Evolutionary conservation across 73 alveolate genomes (phyloP), one percentile per base, ranked within the genome.

Genomic region (Paramecium octaurelia): DNA sequence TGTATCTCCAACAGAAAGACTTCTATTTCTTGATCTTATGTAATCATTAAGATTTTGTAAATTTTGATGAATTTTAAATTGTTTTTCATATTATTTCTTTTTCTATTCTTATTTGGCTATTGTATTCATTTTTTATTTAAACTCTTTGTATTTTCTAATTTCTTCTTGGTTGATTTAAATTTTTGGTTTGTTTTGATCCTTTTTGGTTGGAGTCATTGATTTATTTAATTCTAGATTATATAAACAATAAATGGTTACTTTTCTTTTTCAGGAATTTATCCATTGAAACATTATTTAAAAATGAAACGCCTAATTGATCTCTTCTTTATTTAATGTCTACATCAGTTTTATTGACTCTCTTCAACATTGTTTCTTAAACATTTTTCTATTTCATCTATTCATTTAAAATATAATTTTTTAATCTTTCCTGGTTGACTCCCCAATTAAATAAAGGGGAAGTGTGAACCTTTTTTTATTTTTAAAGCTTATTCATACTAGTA

Each of bases 401-500:
- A 20, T 48, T 21, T 23, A 80, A 38, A 20, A 80, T n/a, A 46
- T 80, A 80, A 48, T 80, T 80, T 20, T 46, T 80, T 43, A 80
- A 24, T 80, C 91, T 80, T 18, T 80, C 71, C 27, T 80, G 44
- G 46, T 80, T 80, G 34, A 80, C 46, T 44, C 91, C 91, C 91
- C 91, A 80, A 44, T 34, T 29, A 9, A 80, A 23, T 23, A 44
- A 18, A 44, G 73, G 73, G 18, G 43, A 11, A 11, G 46, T 54
- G 21, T 54, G 69, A 16, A 54, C 69, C 6, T 80, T 80, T 43
- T 48, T 80, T 43, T 80, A 20, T 43, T 48, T 34, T 20, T 38
- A 21, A 73, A 14, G 87, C 31, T 73, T 73, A 54, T 54, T 54
- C 69, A 54, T 36, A 40, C 87, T 64, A 31, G 84, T 64, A 64